Evolutionary conservation across 768 basidiomycete species (phyloP).

Genomic region (Gyrodon lividus): DNA sequence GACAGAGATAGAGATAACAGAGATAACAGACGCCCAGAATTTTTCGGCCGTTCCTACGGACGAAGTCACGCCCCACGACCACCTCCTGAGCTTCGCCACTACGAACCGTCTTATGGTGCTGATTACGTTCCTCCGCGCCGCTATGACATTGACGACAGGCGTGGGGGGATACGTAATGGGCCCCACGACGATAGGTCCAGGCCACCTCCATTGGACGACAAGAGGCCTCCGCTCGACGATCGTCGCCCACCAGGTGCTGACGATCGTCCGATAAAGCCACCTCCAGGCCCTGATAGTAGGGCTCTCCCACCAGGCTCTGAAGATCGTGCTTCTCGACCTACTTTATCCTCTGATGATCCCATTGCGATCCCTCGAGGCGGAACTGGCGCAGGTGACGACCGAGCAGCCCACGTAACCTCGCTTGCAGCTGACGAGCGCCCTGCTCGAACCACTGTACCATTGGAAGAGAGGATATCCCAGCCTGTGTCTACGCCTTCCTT

Average conservation of each 20-base stretch:
- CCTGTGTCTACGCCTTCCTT: constrained; percentile 32
- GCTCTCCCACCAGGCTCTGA: constrained; percentile 13
- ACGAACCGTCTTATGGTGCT: constrained; percentile 42
- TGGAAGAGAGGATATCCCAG: constrained; percentile 43
- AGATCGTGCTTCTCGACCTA: constrained; percentile 19
- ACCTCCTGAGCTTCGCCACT: constrained; percentile 47
- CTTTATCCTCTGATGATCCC: constrained; percentile 17
- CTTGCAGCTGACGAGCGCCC: constrained; percentile 28
- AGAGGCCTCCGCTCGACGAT: constrained; percentile 30
- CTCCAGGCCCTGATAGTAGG: constrained; percentile 20
- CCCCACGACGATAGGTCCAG: constrained; percentile 23
- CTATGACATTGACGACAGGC: constrained; percentile 33
- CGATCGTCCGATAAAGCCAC: constrained; percentile 33
- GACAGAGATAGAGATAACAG: constrained; percentile 33
- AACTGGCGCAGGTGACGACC: constrained; percentile 27
- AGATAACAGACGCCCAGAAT: constrained; percentile 40
- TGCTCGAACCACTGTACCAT: constrained; percentile 22
- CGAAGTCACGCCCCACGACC: constrained; percentile 41
- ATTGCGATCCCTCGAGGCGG: constrained; percentile 11
- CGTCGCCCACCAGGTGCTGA: constrained; percentile 28
- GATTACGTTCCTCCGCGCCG: constrained; percentile 34
- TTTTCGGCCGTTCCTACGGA: constrained; percentile 39
- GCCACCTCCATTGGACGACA: constrained; percentile 32
- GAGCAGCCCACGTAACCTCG: constrained; percentile 16
- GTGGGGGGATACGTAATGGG: constrained; percentile 17